Evolutionary conservation across 1,284 basidiomycete species (phyloP), one percentile per base, ranked within the genome.

Genomic region (Rhodotorula sp.): DNA sequence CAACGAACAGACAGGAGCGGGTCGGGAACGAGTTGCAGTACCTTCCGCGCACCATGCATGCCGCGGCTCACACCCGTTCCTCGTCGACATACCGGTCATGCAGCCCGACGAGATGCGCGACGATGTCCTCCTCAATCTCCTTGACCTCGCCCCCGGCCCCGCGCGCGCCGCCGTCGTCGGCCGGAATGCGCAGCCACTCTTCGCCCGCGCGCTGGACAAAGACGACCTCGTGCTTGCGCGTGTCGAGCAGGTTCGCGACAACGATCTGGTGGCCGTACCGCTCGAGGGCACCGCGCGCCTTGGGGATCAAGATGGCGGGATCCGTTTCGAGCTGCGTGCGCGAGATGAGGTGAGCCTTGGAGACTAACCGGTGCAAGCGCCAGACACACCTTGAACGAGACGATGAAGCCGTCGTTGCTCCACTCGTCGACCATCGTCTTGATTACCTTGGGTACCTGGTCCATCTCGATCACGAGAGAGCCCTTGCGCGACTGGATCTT

Each of bases 401-500:
- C 93, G 56, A 97, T 89, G 81, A 89, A 98, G 0, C 92, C 95
- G 66, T 92, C 89, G 1, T 89, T 89, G 0, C 89, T 90, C 97
- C 96, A 99, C 80, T 97, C 90, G 63, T 91, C 88, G 4, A 97
- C 94, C 83, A 99, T 86, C 0, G 92, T 90, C 81, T 92, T 91
- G 58, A 99, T 83, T 52, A 98, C 90, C 82, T 99, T 99, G 13
- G 97, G 96, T 1, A 98, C 95, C 81, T 97, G 94, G 81, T 99
- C 96, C 95, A 99, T 98, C 81, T 97, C 93, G 73, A 99, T 91
- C 55, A 89, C 87, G 49, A 99, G 83, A 74, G 91, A 94, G 17
- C 93, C 93, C 80, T 96, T 94, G 27, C 91, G 91, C 0, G 93
- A 97, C 81, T 99, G 96, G 58, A 99, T 98, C 84, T 99, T 99